phyloP scores from a whole-genome alignment of 352 stramenopile genomes.

The Phytopythium mirpurense region DNA sequence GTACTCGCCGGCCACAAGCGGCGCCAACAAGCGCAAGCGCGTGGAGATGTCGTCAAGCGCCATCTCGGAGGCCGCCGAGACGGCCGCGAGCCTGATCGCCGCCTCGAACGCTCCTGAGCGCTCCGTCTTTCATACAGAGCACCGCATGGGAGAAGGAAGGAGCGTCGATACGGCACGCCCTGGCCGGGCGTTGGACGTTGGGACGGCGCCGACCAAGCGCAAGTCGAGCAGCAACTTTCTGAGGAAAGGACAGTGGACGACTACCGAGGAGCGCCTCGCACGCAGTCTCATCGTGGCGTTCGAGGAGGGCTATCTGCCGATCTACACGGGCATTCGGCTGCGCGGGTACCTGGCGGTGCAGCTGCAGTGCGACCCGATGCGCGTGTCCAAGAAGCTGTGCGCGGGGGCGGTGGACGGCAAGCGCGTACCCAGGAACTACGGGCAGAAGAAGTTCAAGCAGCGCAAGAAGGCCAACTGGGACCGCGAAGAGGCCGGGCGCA shows the following conservation, averaged over 20 bases:
- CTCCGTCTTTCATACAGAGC: neutral
- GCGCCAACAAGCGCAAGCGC: neutral
- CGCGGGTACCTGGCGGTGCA: constrained; percentile 73
- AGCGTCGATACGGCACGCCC: neutral
- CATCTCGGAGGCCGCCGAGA: constrained; percentile 1
- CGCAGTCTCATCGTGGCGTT: constrained; percentile 63
- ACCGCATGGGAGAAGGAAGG: constrained; percentile 2
- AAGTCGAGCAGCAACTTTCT: constrained; percentile 66
- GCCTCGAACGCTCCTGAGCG: neutral
- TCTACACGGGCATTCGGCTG: constrained; percentile 69
- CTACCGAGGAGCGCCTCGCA: constrained; percentile 56
- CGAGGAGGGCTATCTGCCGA: constrained; percentile 63
- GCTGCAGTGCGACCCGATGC: constrained; percentile 77
- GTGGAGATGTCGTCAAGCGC: neutral
- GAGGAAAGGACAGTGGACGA: constrained; percentile 71
- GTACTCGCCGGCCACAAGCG: neutral
- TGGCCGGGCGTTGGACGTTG: neutral
- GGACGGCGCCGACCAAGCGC: constrained; percentile 7
- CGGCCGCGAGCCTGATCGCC: neutral
- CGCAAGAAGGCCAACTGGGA: constrained; percentile 56
- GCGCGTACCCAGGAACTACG: constrained; percentile 69
- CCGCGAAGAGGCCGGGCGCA: constrained; percentile 31
- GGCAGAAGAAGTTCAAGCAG: constrained; percentile 74
- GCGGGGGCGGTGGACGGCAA: constrained; percentile 64
- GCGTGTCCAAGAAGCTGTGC: constrained; percentile 79